phyloP scores from a whole-genome alignment of 2,329 filamentous ascomycete species.

The Fonsecaea pedrosoi region DNA sequence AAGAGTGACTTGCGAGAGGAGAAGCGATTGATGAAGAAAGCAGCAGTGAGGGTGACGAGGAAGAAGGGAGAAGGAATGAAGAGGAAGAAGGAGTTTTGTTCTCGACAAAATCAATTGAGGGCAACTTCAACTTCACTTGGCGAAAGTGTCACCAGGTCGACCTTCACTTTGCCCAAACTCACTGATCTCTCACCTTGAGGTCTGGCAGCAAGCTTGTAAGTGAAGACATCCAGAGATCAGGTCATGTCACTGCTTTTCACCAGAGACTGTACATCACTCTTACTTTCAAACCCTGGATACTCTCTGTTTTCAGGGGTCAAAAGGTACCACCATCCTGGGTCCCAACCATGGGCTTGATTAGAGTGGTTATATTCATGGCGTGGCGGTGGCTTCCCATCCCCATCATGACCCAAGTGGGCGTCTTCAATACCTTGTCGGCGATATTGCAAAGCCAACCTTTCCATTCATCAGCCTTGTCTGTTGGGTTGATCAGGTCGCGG shows the following conservation, averaged over 20 bases:
- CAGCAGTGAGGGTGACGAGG: neutral
- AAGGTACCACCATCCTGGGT: neutral
- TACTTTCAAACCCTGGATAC: neutral
- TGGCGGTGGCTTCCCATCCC: neutral
- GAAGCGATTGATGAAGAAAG: slow-evolving; percentile 8
- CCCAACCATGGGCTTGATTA: neutral
- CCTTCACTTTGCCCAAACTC: neutral
- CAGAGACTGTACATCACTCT: neutral
- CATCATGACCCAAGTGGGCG: neutral
- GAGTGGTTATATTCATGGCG: neutral
- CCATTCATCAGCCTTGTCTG: neutral
- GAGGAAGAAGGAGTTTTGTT: neutral
- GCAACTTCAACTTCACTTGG: slow-evolving; percentile 2
- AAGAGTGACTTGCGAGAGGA: neutral
- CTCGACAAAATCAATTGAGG: neutral
- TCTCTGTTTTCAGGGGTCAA: neutral
- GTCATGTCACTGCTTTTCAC: neutral
- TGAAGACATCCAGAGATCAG: neutral
- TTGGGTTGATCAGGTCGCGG: neutral
- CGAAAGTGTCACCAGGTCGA: neutral
- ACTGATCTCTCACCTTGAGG: neutral
- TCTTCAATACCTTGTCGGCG: neutral
- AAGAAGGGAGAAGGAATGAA: neutral
- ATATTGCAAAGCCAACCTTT: neutral
- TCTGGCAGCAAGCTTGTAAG: neutral